Evolutionary conservation across 108 stramenopile genomes (phyloP), one percentile per base, ranked within the genome.

Genomic region (Skeletonema grethae): DNA sequence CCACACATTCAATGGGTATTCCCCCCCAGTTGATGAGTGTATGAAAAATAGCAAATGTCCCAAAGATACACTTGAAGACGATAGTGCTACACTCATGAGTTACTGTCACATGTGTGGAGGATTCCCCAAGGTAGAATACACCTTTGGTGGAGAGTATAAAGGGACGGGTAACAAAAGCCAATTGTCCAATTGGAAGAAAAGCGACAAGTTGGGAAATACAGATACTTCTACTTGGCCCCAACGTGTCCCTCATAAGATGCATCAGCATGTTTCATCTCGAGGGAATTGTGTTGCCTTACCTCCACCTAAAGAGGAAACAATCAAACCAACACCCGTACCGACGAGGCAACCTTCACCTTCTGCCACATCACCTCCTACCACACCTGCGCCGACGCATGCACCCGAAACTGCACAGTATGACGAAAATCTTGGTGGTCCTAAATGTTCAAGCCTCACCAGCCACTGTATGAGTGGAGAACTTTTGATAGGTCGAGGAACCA

Each of bases 91-190:
- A 11, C 13, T 77, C 0, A 77, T 77, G 76, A 36, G 32, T 12
- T 77, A 77, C 63, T 77, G 76, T 35, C 70, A 77, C 39, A 15
- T 11, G 13, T 77, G 76, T 34, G 76, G 76, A 35, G 63, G 63
- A 24, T 48, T 16, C 7, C 25, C n/a, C 5, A 77, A 71, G n/a
- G 16, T 77, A n/a, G 45, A 35, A 46, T 65, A 65, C 64, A 46
- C 76, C 8, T 77, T 77, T 41, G 76, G 76, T 24, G 76, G 76
- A 45, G 31, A 60, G 41, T 69, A 72, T 15, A 30, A 77, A 13
- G 64, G 48, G n/a, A 24, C 36, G 24, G 76, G 71, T 11, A 16
- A 30, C 16, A 66, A 72, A 20, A 65, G 22, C 62, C 63, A 71
- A 9, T 16, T 72, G 5, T 29, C 22, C 50, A 76, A 70, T 15